A percentile compares a stretch with the other conserved stretches of the same genome.
These are phyloP conservation scores for Xylariaceae sp. DNA, from an alignment of 2,329 filamentous ascomycete genomes.

Conservation along the genomic window DNA sequence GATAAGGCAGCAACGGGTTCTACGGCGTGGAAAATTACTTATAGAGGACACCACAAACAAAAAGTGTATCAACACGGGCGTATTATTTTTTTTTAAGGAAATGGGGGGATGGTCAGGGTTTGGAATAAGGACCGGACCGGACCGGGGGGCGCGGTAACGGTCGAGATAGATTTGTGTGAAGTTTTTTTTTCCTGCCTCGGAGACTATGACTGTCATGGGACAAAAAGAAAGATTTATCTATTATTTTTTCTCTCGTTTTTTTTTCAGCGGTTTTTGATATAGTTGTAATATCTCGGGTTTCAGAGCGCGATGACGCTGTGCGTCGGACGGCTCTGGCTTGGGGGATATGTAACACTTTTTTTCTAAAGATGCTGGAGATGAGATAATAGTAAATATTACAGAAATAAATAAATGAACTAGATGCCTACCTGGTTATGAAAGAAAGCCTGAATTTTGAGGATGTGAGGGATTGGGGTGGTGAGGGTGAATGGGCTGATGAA, in stretches of 20 bases:
- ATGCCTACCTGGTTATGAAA: too few relatives aligned
- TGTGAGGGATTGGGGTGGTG: too few relatives aligned
- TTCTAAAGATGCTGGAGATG: too few relatives aligned
- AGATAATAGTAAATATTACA: too few relatives aligned
- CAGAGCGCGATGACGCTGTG: constrained; percentile 33
- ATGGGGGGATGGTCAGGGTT: not conserved
- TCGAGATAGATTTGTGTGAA: constrained; percentile 18
- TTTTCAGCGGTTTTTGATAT: constrained; percentile 41
- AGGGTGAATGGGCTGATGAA: too few relatives aligned
- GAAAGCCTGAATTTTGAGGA: too few relatives aligned
- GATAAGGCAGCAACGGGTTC: constrained; percentile 13
- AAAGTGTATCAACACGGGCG: constrained; percentile 42
- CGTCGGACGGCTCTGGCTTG: constrained; percentile 30
- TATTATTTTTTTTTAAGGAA: constrained; percentile 8
- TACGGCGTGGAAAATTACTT: constrained; percentile 23
- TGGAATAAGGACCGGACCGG: constrained; percentile 7
- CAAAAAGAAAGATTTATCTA: not conserved
- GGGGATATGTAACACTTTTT: constrained; percentile 14
- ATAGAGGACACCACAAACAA: constrained; percentile 32
- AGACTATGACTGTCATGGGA: constrained; percentile 18
- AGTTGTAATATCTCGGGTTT: constrained; percentile 42
- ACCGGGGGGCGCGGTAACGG: too few relatives aligned
- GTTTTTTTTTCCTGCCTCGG: constrained; percentile 23
- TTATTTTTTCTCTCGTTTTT: not conserved
- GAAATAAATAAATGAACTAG: too few relatives aligned